Percentiles rank a stretch among this genome's conserved stretches.
These are phyloP conservation scores for Scedosporium apiospermum DNA, from an alignment of 2,329 filamentous ascomycete genomes.

Conservation along the genomic window DNA sequence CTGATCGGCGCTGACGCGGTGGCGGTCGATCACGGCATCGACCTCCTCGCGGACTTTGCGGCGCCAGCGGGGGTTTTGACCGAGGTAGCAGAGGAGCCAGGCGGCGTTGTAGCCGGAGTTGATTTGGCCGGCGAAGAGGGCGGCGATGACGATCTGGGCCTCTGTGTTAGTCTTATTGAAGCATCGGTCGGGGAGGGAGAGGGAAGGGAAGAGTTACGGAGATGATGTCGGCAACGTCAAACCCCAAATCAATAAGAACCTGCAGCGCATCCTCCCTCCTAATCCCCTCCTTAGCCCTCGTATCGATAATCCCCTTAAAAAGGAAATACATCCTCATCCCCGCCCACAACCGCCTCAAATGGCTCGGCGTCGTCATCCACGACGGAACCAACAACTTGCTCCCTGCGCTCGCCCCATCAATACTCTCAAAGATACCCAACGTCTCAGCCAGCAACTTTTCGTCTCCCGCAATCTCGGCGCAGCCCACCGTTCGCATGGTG, in stretches of 20 bases:
- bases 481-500: constrained; percentile 46
- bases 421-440: constrained; percentile 33
- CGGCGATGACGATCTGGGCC: constrained; percentile 37
- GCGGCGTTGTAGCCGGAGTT: constrained; percentile 47
- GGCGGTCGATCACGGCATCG: constrained; percentile 29
- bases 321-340: constrained; percentile 38
- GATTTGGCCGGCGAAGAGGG: constrained; percentile 46
- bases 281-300: constrained; percentile 29
- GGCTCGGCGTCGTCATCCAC: constrained; percentile 34
- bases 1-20: constrained; percentile 24
- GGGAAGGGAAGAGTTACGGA: constrained; percentile 18
- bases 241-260: constrained; percentile 40
- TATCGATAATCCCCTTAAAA: constrained; percentile 36
- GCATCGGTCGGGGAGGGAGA: no score
- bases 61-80: constrained; percentile 36
- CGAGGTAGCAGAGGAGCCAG: constrained; percentile 41
- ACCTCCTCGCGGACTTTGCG: constrained; percentile 35
- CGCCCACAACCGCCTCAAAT: constrained; percentile 31
- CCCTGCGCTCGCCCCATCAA: constrained; percentile 26
- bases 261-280: constrained; percentile 42
- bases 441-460: constrained; percentile 28
- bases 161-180: neutral
- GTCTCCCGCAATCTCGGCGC: constrained; percentile 41
- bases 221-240: constrained; percentile 32
- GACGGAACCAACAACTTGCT: constrained; percentile 40